Conservation (phyloP, 129 eudicot genomes). For the Silybum marianum region DNA sequence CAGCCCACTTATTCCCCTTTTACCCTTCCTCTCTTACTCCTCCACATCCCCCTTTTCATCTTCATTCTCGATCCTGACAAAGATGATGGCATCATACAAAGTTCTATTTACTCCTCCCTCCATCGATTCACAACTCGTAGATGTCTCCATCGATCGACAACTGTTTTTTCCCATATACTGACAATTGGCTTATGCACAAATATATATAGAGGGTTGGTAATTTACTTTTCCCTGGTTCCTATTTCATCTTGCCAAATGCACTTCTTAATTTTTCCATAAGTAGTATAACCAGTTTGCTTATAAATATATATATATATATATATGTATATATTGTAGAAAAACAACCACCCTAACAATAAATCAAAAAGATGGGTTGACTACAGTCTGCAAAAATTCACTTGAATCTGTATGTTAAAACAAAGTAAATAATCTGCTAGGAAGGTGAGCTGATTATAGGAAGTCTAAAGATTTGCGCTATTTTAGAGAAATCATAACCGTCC, state of each 20-base stretch:
- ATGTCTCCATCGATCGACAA: no score
- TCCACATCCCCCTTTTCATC: not conserved
- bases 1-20: not conserved
- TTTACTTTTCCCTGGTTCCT: not conserved
- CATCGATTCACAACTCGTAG: no score
- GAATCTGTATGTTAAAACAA: no score
- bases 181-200: no score
- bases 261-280: not conserved
- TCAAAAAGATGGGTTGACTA: no score
- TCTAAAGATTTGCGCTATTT: no score
- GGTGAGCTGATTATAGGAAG: no score
- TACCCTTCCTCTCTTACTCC: not conserved
- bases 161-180: not conserved
- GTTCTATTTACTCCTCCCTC: no score
- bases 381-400: no score
- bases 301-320: no score
- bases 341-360: slow-evolving; percentile 12
- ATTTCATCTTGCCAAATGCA: slow-evolving; percentile 9
- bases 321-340: not conserved
- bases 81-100: not conserved
- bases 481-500: no score
- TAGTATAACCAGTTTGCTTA: slow-evolving; percentile 11
- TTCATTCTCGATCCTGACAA: not conserved
- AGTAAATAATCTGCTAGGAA: no score
- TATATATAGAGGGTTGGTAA: not conserved